Conservation (phyloP, 805 yeast species). For the Helenozyma baotianmanensis region DNA sequence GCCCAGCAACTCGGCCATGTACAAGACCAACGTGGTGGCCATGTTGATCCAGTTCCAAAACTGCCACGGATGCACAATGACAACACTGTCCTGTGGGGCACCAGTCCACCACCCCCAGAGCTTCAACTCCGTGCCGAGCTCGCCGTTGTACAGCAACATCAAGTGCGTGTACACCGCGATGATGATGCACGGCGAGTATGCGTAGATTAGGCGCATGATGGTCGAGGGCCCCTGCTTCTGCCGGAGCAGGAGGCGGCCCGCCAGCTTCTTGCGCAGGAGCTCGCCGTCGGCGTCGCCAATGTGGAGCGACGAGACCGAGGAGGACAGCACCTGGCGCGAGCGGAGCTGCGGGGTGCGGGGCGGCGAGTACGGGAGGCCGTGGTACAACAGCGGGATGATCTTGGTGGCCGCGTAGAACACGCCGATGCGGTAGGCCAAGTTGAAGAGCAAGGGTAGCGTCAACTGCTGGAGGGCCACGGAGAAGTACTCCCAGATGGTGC, state of each 20-base stretch:
- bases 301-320: conserved; percentile 18
- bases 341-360: conserved; percentile 37
- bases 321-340: conserved; percentile 29
- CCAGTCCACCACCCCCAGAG: conserved; percentile 53
- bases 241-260: not conserved
- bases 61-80: conserved; percentile 71
- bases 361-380: conserved; percentile 33
- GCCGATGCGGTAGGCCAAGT: conserved; percentile 77
- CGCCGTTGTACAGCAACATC: conserved; percentile 83
- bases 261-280: no score
- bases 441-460: conserved; percentile 76
- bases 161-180: conserved; percentile 94
- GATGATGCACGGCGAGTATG: conserved; percentile 89
- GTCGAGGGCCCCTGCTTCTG: conserved; percentile 21
- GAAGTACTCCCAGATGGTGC: conserved; percentile 51
- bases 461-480: conserved; percentile 54
- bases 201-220: conserved; percentile 58
- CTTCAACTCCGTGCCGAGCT: conserved; percentile 57
- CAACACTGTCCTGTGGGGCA: conserved; percentile 17
- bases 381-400: conserved; percentile 75
- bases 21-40: conserved; percentile 71
- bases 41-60: conserved; percentile 98
- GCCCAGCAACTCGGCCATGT: conserved; percentile 68
- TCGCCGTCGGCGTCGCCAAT: not conserved
- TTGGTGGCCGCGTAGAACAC: conserved; percentile 92